phyloP scores from a whole-genome alignment of 2,329 filamentous ascomycete genomes.

The Alternaria hordeiaustralica region DNA sequence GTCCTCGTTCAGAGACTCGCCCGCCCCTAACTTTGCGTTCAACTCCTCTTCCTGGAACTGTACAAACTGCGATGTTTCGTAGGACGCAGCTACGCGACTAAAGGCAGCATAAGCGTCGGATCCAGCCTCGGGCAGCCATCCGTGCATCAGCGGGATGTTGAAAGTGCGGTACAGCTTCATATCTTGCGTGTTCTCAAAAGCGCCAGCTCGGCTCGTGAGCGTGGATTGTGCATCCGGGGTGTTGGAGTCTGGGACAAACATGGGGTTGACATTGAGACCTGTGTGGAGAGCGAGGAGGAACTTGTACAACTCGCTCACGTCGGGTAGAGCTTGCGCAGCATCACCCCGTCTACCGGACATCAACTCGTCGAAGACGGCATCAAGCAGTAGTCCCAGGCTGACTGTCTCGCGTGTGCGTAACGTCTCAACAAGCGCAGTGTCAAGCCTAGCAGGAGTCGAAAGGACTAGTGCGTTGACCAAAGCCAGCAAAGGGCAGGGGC shows the following conservation, averaged over 20 bases:
- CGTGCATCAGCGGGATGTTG: constrained; percentile 85
- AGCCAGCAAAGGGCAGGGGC: constrained; percentile 90
- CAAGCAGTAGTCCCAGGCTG: constrained; percentile 81
- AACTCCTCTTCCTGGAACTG: constrained; percentile 89
- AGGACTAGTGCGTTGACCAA: constrained; percentile 91
- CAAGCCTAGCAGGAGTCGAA: constrained; percentile 71
- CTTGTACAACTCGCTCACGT: constrained; percentile 84
- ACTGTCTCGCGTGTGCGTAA: constrained; percentile 84
- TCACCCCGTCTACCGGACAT: constrained; percentile 76
- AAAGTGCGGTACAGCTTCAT: constrained; percentile 94
- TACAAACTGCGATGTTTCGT: constrained; percentile 90
- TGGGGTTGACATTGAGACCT: constrained; percentile 97
- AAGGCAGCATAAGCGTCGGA: constrained; percentile 75
- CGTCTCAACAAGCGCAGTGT: constrained; percentile 78
- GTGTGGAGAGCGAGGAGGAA: constrained; percentile 91
- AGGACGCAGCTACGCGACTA: constrained; percentile 76
- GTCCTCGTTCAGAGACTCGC: constrained; percentile 66
- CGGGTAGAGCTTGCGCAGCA: constrained; percentile 72
- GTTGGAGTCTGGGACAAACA: constrained; percentile 69
- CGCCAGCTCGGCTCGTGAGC: constrained; percentile 62
- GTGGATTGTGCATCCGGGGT: constrained; percentile 41
- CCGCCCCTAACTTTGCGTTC: constrained; percentile 73
- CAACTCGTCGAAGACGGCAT: constrained; percentile 91
- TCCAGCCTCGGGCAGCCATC: constrained; percentile 78
- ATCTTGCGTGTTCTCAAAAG: constrained; percentile 85